Conservation (phyloP, 257 asterid genomes). For the Jacaranda mimosifolia region DNA sequence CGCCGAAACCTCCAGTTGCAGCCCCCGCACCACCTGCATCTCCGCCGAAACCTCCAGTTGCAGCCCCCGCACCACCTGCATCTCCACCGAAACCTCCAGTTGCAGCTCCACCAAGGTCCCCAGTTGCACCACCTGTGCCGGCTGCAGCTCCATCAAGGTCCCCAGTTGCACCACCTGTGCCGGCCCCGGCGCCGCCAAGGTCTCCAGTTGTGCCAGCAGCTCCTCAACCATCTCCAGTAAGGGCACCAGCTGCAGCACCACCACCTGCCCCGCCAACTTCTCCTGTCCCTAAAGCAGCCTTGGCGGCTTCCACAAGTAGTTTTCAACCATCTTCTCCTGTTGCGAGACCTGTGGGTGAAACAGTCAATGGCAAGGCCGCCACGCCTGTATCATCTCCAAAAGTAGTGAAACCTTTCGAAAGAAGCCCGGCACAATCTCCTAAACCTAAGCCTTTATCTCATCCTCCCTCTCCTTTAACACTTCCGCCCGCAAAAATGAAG, state of each 20-base stretch:
- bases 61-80: too few relatives aligned
- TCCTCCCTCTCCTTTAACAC: conserved; percentile 60
- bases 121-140: conserved; percentile 14
- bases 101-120: conserved; percentile 21
- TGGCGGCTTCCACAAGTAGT: conserved; percentile 33
- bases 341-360: conserved; percentile 27
- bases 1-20: neutral
- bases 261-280: conserved; percentile 39
- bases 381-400: conserved; percentile 50
- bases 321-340: conserved; percentile 32
- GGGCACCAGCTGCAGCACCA: conserved; percentile 22
- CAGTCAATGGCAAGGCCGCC: conserved; percentile 13
- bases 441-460: conserved; percentile 30
- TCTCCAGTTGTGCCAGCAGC: conserved; percentile 25
- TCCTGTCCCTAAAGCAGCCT: conserved; percentile 23
- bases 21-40: neutral
- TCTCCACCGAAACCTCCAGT: conserved; percentile 17
- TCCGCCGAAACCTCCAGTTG: too few relatives aligned
- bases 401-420: conserved; percentile 26
- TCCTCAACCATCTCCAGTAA: conserved; percentile 4
- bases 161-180: conserved; percentile 17
- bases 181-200: conserved; percentile 3
- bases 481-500: conserved; percentile 47
- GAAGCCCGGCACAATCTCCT: conserved; percentile 38
- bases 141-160: conserved; percentile 34